Evolutionary conservation across 495 filamentous ascomycete species (phyloP).

Genomic region (Penicillium verhagenii): DNA sequence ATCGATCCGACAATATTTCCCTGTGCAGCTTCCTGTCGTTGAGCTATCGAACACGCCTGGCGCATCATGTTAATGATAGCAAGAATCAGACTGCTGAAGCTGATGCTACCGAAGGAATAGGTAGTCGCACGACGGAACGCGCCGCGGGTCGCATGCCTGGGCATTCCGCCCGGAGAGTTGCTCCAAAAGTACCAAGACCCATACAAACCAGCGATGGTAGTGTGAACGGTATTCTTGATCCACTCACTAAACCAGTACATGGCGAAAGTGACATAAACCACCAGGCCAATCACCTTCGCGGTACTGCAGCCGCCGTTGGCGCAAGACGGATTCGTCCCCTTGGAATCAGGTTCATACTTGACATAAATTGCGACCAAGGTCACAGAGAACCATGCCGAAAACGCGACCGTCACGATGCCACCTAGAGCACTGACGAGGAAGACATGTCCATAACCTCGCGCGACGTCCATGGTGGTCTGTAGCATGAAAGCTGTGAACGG

Average conservation of each 20-base stretch:
- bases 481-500: slow-evolving; percentile 90
- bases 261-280: slow-evolving; percentile 86
- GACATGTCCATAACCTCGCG: slow-evolving; percentile 78
- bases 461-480: slow-evolving; percentile 81
- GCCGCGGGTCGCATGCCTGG: slow-evolving; percentile 72
- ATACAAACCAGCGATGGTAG: slow-evolving; percentile 82
- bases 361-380: slow-evolving; percentile 69
- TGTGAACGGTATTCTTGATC: slow-evolving; percentile 90
- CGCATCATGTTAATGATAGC: slow-evolving; percentile 83
- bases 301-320: slow-evolving; percentile 67
- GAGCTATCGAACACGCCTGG: slow-evolving; percentile 72
- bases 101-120: slow-evolving; percentile 90
- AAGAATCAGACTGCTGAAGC: slow-evolving; percentile 78
- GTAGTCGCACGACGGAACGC: slow-evolving; percentile 72
- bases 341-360: slow-evolving; percentile 64
- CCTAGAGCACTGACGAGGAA: slow-evolving; percentile 82
- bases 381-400: slow-evolving; percentile 65
- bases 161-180: slow-evolving; percentile 60
- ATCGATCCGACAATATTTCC: slow-evolving; percentile 70
- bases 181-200: slow-evolving; percentile 89
- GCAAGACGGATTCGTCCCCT: slow-evolving; percentile 61
- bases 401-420: slow-evolving; percentile 68
- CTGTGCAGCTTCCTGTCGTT: slow-evolving; percentile 57
- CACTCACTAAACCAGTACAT: slow-evolving; percentile 91
- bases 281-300: slow-evolving; percentile 76